Conservation (phyloP, 306 rosid species). For the Citrullus amarus region DNA sequence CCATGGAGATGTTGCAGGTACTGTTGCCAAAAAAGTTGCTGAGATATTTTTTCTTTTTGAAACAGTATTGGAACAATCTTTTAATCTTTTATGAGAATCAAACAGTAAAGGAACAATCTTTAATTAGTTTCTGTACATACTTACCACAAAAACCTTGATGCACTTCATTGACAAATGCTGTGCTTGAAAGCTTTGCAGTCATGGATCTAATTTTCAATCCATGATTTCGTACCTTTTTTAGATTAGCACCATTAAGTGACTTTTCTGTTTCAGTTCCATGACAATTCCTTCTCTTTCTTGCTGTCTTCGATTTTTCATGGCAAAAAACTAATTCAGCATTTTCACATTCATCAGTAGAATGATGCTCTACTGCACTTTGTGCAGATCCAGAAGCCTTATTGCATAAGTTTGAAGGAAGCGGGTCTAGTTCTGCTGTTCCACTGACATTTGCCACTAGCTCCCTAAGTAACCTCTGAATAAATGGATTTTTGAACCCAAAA, state of each 20-base stretch:
- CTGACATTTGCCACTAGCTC: constrained; percentile 53
- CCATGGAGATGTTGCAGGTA: constrained; percentile 8
- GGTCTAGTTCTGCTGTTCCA: constrained; percentile 35
- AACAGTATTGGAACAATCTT: no score
- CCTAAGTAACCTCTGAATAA: constrained; percentile 64
- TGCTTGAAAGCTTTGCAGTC: constrained; percentile 15
- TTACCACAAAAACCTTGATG: constrained; percentile 6
- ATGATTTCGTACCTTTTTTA: constrained; percentile 27
- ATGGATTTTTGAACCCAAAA: constrained; percentile 78
- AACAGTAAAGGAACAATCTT: constrained; percentile 14
- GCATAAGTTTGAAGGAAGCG: constrained; percentile 22
- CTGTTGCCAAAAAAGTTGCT: constrained; percentile 14
- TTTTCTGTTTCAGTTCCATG: constrained; percentile 18
- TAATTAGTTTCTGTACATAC: constrained; percentile 15
- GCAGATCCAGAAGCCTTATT: constrained; percentile 23
- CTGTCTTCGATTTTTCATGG: constrained; percentile 18
- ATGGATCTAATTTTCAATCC: constrained; percentile 18
- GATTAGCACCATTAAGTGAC: constrained; percentile 15
- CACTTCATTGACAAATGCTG: constrained; percentile 16
- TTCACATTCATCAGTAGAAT: constrained; percentile 19
- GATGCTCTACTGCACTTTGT: constrained; percentile 2
- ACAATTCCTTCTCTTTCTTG: constrained; percentile 56
- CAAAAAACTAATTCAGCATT: constrained; percentile 24
- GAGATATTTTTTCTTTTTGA: constrained; percentile 17
- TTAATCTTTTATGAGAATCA: no score